Evolutionary conservation across 2,329 filamentous ascomycete species (phyloP).

Genomic region (Apiospora phragmitis): DNA sequence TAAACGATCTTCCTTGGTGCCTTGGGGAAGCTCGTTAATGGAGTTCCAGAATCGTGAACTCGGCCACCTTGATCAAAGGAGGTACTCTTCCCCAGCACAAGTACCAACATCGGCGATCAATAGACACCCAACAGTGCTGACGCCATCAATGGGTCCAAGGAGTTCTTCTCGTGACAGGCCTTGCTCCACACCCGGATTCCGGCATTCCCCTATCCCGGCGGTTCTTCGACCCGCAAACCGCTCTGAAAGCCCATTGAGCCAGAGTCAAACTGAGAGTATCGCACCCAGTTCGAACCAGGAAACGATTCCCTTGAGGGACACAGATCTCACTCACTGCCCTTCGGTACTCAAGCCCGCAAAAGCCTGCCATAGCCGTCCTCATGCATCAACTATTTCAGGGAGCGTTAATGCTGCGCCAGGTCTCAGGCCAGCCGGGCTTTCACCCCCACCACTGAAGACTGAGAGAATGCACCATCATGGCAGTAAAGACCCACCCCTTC

Average conservation of each 20-base stretch:
- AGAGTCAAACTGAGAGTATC: neutral
- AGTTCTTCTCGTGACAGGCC: neutral
- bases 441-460: neutral
- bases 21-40: constrained; percentile 16
- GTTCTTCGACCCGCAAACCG: neutral
- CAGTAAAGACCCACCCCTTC: neutral
- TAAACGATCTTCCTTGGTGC: constrained; percentile 10
- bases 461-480: neutral
- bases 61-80: constrained; percentile 15
- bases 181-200: neutral
- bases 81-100: constrained; percentile 19
- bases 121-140: constrained; percentile 19
- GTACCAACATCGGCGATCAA: constrained; percentile 8
- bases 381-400: neutral
- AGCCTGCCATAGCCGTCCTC: neutral
- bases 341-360: constrained; percentile 14
- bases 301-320: neutral
- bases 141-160: constrained; percentile 20
- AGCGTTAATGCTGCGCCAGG: neutral
- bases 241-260: constrained; percentile 7
- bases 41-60: constrained; percentile 30
- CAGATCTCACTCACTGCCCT: constrained; percentile 10
- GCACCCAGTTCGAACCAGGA: neutral
- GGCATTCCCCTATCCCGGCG: constrained; percentile 8
- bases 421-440: neutral